Conservation (phyloP, 2,329 filamentous ascomycete genomes). For the Pseudopyrenochaeta lycopersici region DNA sequence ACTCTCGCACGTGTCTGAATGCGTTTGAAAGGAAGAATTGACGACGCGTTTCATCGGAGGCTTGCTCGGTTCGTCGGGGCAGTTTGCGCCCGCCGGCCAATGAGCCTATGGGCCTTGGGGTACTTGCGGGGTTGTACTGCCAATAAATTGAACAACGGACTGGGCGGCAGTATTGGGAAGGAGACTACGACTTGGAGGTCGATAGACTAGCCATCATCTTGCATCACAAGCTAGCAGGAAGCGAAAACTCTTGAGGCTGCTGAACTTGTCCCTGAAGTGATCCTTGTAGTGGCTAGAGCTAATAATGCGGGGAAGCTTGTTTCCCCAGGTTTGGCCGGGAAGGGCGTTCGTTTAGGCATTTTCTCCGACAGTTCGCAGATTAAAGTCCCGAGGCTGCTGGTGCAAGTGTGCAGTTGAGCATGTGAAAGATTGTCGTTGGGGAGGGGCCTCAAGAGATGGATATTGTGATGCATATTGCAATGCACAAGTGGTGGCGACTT, state of each 20-base stretch:
- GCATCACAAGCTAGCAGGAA: not conserved
- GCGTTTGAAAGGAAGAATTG: not conserved
- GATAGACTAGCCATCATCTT: not conserved
- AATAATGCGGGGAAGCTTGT: not conserved
- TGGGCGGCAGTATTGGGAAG: not conserved
- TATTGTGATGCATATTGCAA: not conserved
- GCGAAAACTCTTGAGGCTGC: not conserved
- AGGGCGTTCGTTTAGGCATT: conserved; percentile 1
- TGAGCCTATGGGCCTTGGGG: not conserved
- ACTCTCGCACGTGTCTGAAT: not conserved
- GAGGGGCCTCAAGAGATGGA: not conserved
- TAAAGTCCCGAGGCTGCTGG: not conserved
- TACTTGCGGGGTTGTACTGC: not conserved
- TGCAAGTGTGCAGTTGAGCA: not conserved
- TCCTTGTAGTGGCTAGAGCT: not conserved
- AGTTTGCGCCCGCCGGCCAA: not conserved
- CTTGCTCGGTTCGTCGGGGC: not conserved
- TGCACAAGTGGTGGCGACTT: not conserved
- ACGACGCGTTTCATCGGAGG: not conserved
- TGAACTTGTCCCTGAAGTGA: not conserved
- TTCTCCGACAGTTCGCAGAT: not conserved
- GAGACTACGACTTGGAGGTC: not conserved
- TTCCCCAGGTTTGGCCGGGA: not conserved
- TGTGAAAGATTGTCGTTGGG: not conserved
- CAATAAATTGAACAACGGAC: not conserved